Percentiles rank a stretch among this genome's conserved stretches.
Conservation (phyloP, 2,329 filamentous ascomycete species). For the Magnaporthiopsis poae region DNA sequence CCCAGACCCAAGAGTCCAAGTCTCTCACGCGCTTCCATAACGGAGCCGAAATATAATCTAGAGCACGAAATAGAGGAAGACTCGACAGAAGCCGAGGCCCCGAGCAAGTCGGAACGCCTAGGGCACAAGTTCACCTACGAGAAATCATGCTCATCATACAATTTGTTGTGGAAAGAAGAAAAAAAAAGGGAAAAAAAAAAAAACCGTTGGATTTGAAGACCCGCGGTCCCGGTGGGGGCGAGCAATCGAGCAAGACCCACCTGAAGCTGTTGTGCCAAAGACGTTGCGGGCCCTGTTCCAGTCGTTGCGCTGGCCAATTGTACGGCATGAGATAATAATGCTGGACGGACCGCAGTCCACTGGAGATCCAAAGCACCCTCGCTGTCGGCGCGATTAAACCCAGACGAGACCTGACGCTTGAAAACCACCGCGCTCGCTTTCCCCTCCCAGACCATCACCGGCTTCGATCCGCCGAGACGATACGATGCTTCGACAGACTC, state of each 20-base stretch:
- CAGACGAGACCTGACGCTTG: conserved; percentile 3
- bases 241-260: background rate
- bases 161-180: conserved; percentile 40
- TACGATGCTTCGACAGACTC: conserved; percentile 59
- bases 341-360: conserved; percentile 10
- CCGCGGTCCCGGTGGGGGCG: background rate
- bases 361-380: conserved; percentile 1
- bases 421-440: conserved; percentile 13
- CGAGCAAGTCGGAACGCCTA: background rate
- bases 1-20: conserved; percentile 20
- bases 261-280: background rate
- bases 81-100: conserved; percentile 42
- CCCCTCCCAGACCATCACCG: conserved; percentile 19
- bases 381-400: conserved; percentile 3
- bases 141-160: conserved; percentile 61
- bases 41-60: conserved; percentile 51
- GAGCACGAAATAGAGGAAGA: conserved; percentile 66
- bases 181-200: conserved; percentile 23
- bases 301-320: conserved; percentile 12
- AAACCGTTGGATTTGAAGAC: conserved; percentile 11
- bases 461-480: conserved; percentile 44
- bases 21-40: conserved; percentile 62
- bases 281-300: background rate
- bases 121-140: conserved; percentile 58
- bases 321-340: conserved; percentile 15